These are phyloP conservation scores for Vanrija pseudolonga DNA, from an alignment of 1,284 basidiomycete genomes.

Conservation along the genomic window DNA sequence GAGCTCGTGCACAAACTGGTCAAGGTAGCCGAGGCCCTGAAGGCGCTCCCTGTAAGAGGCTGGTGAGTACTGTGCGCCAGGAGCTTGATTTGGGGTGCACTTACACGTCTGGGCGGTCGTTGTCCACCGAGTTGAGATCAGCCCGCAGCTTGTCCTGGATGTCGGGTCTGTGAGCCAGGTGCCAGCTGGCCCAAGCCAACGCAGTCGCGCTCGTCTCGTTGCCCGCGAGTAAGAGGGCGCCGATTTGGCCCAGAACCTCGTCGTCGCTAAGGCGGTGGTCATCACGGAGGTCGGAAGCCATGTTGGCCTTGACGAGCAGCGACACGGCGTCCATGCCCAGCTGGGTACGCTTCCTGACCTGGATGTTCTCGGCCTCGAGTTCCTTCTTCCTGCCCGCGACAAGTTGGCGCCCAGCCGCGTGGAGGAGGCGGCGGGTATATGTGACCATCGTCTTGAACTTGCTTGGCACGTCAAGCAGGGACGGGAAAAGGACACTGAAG, in stretches of 20 bases:
- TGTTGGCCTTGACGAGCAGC: slow-evolving; percentile 59
- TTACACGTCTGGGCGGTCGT: slow-evolving; percentile 36
- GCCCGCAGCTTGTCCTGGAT: slow-evolving; percentile 59
- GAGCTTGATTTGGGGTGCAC: too few species aligned
- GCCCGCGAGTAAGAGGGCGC: slow-evolving; percentile 62
- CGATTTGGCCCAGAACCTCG: slow-evolving; percentile 71
- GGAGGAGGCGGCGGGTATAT: neutral
- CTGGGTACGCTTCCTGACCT: slow-evolving; percentile 50
- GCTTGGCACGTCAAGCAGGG: neutral
- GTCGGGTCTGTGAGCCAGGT: slow-evolving; percentile 57
- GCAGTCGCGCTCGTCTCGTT: slow-evolving; percentile 73
- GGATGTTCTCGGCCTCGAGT: slow-evolving; percentile 19
- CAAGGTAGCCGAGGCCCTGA: slow-evolving; percentile 55
- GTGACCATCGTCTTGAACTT: neutral
- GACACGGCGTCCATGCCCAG: slow-evolving; percentile 49
- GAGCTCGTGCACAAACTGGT: slow-evolving; percentile 63
- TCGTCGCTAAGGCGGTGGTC: slow-evolving; percentile 60
- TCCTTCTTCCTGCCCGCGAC: slow-evolving; percentile 21
- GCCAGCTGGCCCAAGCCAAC: slow-evolving; percentile 68
- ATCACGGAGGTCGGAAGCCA: slow-evolving; percentile 55
- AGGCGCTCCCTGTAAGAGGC: slow-evolving; percentile 24
- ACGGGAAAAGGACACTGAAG: too few species aligned
- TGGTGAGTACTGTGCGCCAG: slow-evolving; percentile 2
- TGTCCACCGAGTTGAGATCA: slow-evolving; percentile 52
- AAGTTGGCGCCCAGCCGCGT: slow-evolving; percentile 24